Evolutionary conservation across 495 filamentous ascomycete species (phyloP).

Genomic region (Xylaria scruposa): DNA sequence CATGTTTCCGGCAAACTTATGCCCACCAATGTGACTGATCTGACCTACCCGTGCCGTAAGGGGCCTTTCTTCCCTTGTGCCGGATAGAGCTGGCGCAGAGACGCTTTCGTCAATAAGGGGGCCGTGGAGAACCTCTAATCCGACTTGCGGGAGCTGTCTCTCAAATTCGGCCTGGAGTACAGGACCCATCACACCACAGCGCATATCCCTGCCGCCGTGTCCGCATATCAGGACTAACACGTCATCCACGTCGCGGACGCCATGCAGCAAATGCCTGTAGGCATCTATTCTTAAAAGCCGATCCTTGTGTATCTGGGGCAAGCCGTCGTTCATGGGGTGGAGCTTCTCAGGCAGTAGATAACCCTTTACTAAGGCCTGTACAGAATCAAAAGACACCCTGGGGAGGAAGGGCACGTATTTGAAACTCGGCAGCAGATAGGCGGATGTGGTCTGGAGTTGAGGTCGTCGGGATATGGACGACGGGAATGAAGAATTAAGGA

Average conservation of each 20-base stretch:
- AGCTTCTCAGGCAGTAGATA: constrained; percentile 65
- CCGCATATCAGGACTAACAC: constrained; percentile 83
- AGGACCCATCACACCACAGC: constrained; percentile 83
- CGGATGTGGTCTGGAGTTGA: constrained; percentile 62
- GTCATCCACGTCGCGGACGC: constrained; percentile 66
- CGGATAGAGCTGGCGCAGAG: constrained; percentile 31
- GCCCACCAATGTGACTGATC: constrained; percentile 90
- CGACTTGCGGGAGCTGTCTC: constrained; percentile 42
- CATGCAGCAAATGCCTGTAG: constrained; percentile 50
- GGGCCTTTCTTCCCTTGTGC: constrained; percentile 35
- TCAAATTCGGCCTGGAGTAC: constrained; percentile 73
- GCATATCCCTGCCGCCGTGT: constrained; percentile 76
- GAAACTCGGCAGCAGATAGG: constrained; percentile 78
- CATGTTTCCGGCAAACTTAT: constrained; percentile 93
- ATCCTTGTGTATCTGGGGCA: constrained; percentile 59
- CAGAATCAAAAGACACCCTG: constrained; percentile 53
- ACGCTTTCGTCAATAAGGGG: constrained; percentile 43
- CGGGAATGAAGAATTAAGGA: constrained; percentile 73
- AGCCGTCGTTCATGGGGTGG: constrained; percentile 61
- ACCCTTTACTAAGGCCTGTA: constrained; percentile 63
- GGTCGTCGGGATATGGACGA: constrained; percentile 49
- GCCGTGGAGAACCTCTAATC: constrained; percentile 45
- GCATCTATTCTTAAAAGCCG: constrained; percentile 47
- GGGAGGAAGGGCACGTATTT: constrained; percentile 77
- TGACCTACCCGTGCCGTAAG: constrained; percentile 66